These are phyloP conservation scores for Dalbergia cochinchinensis DNA, from an alignment of 306 rosid species.

Conservation along the genomic window DNA sequence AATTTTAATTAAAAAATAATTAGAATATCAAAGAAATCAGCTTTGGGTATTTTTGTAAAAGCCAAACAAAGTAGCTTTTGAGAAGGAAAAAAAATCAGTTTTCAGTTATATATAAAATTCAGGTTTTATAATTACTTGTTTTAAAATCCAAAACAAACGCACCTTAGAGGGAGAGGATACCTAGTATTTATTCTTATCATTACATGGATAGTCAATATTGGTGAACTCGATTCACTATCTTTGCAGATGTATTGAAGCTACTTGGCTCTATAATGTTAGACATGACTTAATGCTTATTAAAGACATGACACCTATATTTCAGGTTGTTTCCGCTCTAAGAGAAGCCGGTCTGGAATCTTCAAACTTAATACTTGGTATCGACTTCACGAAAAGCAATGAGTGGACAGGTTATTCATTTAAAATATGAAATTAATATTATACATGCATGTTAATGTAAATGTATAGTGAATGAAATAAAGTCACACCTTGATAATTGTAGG, in stretches of 20 bases:
- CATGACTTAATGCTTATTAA: conserved; percentile 6
- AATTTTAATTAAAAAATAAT: too few relatives aligned
- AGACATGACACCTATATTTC: conserved; percentile 42
- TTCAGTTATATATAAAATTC: too few relatives aligned
- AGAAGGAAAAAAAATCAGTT: too few relatives aligned
- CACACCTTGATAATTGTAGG: conserved; percentile 64
- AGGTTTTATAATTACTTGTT: too few relatives aligned
- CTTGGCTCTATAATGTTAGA: not conserved
- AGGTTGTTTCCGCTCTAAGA: conserved; percentile 92
- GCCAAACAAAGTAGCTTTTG: too few relatives aligned
- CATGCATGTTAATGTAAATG: conserved; percentile 15
- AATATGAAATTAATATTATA: not conserved
- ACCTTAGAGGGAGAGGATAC: conserved; percentile 21
- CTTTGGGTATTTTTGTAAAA: too few relatives aligned
- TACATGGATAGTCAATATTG: conserved; percentile 3
- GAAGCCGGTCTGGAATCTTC: conserved; percentile 98
- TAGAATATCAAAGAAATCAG: too few relatives aligned
- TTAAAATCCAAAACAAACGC: too few relatives aligned
- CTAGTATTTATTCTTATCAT: not conserved
- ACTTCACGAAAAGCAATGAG: conserved; percentile 98
- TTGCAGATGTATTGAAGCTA: conserved; percentile 5
- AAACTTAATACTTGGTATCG: conserved; percentile 88
- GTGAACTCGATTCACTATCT: not conserved
- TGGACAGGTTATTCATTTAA: conserved; percentile 82
- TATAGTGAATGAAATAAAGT: conserved; percentile 9